These are phyloP conservation scores for Beta corolliflora DNA, from an alignment of 179 eudicot genomes.

Conservation along the genomic window DNA sequence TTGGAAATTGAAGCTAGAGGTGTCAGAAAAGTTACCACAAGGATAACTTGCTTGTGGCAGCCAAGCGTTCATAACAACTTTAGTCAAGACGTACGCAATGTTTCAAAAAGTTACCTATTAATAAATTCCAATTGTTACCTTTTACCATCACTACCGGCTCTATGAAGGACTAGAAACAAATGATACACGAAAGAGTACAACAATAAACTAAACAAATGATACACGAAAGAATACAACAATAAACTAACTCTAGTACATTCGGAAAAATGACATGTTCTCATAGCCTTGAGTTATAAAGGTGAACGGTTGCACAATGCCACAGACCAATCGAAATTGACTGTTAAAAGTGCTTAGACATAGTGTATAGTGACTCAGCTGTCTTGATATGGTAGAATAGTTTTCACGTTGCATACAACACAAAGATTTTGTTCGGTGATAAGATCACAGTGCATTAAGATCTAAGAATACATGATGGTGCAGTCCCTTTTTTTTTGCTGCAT, in stretches of 20 bases:
- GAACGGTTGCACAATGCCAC: neutral
- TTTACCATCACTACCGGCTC: too few relatives aligned
- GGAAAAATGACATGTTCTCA: too few relatives aligned
- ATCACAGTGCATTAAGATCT: conserved; percentile 4
- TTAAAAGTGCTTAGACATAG: conserved; percentile 42
- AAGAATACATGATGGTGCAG: neutral
- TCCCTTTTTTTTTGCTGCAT: neutral
- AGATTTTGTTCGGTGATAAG: neutral
- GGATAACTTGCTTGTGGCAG: conserved; percentile 59
- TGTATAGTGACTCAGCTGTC: neutral
- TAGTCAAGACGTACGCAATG: too few relatives aligned
- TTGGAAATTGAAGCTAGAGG: conserved; percentile 86
- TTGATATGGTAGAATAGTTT: neutral
- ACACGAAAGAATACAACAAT: too few relatives aligned
- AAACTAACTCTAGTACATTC: too few relatives aligned
- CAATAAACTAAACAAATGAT: too few relatives aligned
- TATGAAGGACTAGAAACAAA: too few relatives aligned
- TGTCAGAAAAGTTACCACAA: conserved; percentile 88
- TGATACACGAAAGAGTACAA: too few relatives aligned
- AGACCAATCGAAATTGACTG: conserved; percentile 27
- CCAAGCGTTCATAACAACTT: conserved; percentile 29
- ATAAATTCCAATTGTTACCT: too few relatives aligned
- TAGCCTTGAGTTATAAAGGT: neutral
- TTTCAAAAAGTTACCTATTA: too few relatives aligned
- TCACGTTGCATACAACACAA: neutral